Conservation (phyloP, 2,329 filamentous ascomycete genomes). For the Aspergillus arachidicola region DNA sequence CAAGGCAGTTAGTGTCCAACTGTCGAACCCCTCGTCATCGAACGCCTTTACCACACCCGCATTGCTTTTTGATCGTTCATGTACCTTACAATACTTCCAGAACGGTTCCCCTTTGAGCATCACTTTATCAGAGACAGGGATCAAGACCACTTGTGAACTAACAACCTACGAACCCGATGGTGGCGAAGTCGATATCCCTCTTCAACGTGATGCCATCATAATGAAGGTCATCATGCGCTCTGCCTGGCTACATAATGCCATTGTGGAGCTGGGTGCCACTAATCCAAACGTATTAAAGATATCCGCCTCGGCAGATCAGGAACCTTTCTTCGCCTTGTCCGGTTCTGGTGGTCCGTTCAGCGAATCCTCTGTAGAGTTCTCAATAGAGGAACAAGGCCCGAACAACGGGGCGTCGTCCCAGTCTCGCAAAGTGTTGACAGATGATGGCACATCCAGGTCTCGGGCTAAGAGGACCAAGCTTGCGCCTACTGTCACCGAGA, state of each 20-base stretch:
- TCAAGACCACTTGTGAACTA: constrained; percentile 86
- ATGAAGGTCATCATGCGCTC: constrained; percentile 95
- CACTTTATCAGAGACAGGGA: constrained; percentile 80
- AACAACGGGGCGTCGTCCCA: constrained; percentile 26
- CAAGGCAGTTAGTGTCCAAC: constrained; percentile 33
- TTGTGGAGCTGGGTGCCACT: constrained; percentile 60
- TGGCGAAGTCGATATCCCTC: constrained; percentile 66
- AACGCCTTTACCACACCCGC: constrained; percentile 83
- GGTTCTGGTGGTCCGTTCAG: constrained; percentile 62
- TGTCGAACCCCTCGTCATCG: constrained; percentile 45
- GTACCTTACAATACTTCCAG: constrained; percentile 75
- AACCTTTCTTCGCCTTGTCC: constrained; percentile 75
- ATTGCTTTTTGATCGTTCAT: constrained; percentile 81
- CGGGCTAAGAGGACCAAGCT: constrained; percentile 38
- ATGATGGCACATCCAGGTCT: constrained; percentile 39
- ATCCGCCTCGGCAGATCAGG: constrained; percentile 59
- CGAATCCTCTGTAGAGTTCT: constrained; percentile 63
- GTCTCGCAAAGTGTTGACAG: constrained; percentile 36
- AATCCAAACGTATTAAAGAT: constrained; percentile 74
- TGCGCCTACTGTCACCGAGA: constrained; percentile 51
- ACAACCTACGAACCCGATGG: constrained; percentile 82
- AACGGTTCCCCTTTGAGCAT: constrained; percentile 80
- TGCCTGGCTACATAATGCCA: constrained; percentile 54
- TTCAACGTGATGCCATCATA: constrained; percentile 75
- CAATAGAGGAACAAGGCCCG: constrained; percentile 46